Evolutionary conservation across 2,329 filamentous ascomycete species (phyloP).

Genomic region (Purpureocillium takamizusanense): DNA sequence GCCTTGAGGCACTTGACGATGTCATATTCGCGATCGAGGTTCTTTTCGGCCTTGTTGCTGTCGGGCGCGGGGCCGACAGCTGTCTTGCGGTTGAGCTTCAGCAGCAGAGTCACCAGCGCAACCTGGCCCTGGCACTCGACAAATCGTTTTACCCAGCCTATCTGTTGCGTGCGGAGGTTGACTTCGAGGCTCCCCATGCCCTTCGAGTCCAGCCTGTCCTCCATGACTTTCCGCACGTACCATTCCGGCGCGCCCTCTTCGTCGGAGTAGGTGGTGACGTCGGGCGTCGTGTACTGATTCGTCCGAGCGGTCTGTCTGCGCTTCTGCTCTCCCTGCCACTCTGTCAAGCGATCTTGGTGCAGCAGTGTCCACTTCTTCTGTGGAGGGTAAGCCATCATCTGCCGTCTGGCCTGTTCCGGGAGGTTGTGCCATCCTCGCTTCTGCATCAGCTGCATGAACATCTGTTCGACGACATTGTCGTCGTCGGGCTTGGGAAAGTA

Average conservation of each 20-base stretch:
- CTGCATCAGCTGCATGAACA: constrained; percentile 91
- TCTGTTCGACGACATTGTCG: constrained; percentile 77
- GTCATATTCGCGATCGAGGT: constrained; percentile 87
- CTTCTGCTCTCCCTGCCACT: constrained; percentile 92
- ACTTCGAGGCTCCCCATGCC: constrained; percentile 89
- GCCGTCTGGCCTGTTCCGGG: constrained; percentile 84
- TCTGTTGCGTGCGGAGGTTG: constrained; percentile 90
- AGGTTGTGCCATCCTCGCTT: constrained; percentile 97
- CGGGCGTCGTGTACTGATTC: constrained; percentile 59
- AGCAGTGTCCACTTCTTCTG: constrained; percentile 97
- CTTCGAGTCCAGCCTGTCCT: constrained; percentile 86
- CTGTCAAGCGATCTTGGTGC: constrained; percentile 86
- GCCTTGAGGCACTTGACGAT: constrained; percentile 97
- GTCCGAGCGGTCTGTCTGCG: constrained; percentile 66
- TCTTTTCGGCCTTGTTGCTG: constrained; percentile 56
- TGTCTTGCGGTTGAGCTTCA: constrained; percentile 87
- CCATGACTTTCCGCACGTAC: constrained; percentile 96
- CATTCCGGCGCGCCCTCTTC: constrained; percentile 96
- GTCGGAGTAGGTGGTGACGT: constrained; percentile 70
- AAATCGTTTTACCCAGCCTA: constrained; percentile 94
- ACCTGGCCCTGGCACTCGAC: constrained; percentile 97
- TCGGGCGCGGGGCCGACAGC: constrained; percentile 61
- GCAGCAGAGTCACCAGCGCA: constrained; percentile 84
- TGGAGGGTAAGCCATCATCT: constrained; percentile 93
- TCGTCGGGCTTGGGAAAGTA: constrained; percentile 66